phyloP scores from a whole-genome alignment of 2,329 filamentous ascomycete genomes.

The Aplosporella prunicola region DNA sequence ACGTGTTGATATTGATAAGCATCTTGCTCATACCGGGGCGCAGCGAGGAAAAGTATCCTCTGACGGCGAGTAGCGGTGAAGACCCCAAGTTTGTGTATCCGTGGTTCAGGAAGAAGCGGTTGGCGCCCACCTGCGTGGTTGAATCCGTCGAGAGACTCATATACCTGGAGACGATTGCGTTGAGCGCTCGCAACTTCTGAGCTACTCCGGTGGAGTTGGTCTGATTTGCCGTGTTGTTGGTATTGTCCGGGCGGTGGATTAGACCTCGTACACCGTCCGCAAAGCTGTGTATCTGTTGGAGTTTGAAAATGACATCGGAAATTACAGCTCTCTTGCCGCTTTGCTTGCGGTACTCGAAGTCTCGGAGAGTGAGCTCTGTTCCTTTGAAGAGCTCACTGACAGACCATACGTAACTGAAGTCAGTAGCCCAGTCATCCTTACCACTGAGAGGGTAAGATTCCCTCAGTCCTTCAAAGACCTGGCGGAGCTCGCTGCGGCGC shows the following conservation, averaged over 20 bases:
- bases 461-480: conserved; percentile 2
- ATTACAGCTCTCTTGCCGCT: not conserved
- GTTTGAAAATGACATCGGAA: not conserved
- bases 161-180: conserved; percentile 1
- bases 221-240: not conserved
- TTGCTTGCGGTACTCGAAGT: not conserved
- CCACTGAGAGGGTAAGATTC: too few relatives aligned
- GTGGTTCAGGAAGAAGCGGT: conserved; percentile 17
- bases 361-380: not conserved
- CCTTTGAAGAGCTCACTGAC: not conserved
- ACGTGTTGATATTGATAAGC: conserved; percentile 15
- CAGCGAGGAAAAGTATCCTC: conserved; percentile 14
- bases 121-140: conserved; percentile 9
- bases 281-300: too few relatives aligned
- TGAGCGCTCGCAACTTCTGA: not conserved
- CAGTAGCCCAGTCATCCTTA: not conserved
- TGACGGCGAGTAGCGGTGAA: conserved; percentile 7
- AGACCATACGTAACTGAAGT: conserved; percentile 1
- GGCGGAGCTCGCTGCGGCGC: not conserved
- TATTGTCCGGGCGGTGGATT: not conserved
- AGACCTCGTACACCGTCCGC: not conserved
- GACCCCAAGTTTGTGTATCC: conserved; percentile 7
- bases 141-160: not conserved
- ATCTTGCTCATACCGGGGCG: conserved; percentile 11
- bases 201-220: not conserved